Conservation (phyloP, 345 rosid species). For the Limnanthes douglasii region DNA sequence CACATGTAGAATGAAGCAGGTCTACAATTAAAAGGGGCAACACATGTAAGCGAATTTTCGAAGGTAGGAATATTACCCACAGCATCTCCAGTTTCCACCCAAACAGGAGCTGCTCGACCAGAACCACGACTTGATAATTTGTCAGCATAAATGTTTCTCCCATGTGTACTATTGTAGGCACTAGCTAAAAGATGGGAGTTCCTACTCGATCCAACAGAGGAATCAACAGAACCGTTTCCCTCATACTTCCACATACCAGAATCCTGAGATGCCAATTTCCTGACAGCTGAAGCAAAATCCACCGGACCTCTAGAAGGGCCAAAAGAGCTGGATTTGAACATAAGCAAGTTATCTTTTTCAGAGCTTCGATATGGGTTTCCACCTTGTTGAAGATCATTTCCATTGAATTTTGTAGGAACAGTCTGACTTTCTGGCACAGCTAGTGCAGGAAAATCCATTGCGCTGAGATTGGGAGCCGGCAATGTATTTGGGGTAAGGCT, state of each 20-base stretch:
- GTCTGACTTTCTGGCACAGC: conserved; percentile 39
- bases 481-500: conserved; percentile 50
- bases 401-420: conserved; percentile 40
- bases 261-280: conserved; percentile 77
- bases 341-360: conserved; percentile 59
- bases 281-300: conserved; percentile 91
- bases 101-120: conserved; percentile 62
- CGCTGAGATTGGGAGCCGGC: conserved; percentile 59
- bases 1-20: conserved; percentile 14
- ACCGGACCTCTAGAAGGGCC: conserved; percentile 37
- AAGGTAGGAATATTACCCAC: conserved; percentile 62
- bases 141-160: conserved; percentile 51
- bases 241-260: conserved; percentile 81
- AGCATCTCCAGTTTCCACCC: conserved; percentile 99
- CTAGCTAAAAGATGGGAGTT: conserved; percentile 38
- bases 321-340: conserved; percentile 54
- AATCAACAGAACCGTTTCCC: conserved; percentile 55
- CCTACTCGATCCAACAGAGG: conserved; percentile 75
- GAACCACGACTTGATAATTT: conserved; percentile 53
- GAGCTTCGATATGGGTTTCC: conserved; percentile 41
- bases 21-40: conserved; percentile 13
- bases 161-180: conserved; percentile 43
- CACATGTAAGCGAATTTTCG: conserved; percentile 14
- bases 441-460: conserved; percentile 84
- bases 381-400: conserved; percentile 57